Evolutionary conservation across 2,329 filamentous ascomycete genomes (phyloP), one percentile per base, ranked within the genome.

Genomic region (Trichoderma aggressivum): DNA sequence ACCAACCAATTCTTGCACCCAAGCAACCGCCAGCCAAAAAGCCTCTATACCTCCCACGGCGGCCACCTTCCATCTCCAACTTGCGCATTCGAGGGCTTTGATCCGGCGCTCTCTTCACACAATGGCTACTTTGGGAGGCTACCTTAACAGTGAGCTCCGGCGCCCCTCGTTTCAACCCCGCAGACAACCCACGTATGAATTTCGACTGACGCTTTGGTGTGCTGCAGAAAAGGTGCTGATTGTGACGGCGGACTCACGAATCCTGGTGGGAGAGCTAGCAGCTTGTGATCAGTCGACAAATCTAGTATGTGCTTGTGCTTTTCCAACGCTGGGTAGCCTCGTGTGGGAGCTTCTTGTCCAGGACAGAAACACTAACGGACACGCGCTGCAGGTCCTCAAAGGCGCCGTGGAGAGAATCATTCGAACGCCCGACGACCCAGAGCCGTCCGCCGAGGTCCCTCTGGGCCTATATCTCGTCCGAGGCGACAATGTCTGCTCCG

Each of bases 271-370:
- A 72, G 94, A 87, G 3, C 89, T 99, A 68, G 86, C 95, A 62
- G 93, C 92, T 58, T 94, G 92, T 79, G 96, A 99, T 81, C 91
- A 97, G 82, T 90, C 92, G 77, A 98, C 96, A 75, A 99, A 99
- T 82, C 84, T 99, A 73, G 89, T 90, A 82, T 73, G 43, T 30
- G 34, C 71, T 36, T 26, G 1, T 28, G 12, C 62, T 34, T 58
- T 10, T 43, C 3, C 6, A 32, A 3, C 24, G 3, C 8, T 2
- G 5, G 28, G 30, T n/a, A 26, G 18, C 50, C 10, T 18, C 10
- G 59, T 32, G 3, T 5, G 21, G 32, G 18, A 60, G 66, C 60
- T 70, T 32, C 32, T 39, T 32, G 11, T 39, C 11, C 34, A 39
- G 36, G 53, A 62, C 39, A 30, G n/a, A n/a, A 60, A 47, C 3